Evolutionary conservation across 2,329 filamentous ascomycete species (phyloP).

Genomic region (Hypomyces rosellus): DNA sequence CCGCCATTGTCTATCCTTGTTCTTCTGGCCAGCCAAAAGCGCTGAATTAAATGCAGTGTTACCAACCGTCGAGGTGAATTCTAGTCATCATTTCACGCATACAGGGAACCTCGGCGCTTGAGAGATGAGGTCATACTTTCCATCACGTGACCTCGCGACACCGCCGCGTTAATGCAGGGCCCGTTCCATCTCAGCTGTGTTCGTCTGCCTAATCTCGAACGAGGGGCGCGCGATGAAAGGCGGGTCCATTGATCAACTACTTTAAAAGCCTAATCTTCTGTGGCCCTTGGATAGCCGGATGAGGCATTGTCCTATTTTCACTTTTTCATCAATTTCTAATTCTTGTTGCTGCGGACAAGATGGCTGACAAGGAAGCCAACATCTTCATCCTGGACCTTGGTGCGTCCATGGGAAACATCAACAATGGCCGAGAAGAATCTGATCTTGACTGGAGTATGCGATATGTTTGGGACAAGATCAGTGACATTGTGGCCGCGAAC

Average conservation of each 20-base stretch:
- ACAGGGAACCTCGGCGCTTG: not conserved
- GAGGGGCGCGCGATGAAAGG: conserved; percentile 16
- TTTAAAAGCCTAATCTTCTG: not conserved
- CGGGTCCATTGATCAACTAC: not conserved
- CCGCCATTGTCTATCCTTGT: conserved; percentile 34
- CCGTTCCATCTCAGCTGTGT: not conserved
- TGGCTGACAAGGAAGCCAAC: conserved; percentile 90
- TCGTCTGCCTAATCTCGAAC: conserved; percentile 18
- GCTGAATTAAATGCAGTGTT: not conserved
- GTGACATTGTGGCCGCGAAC: conserved; percentile 61
- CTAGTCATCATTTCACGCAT: not conserved
- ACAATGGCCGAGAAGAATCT: conserved; percentile 64
- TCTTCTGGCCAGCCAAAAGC: not conserved
- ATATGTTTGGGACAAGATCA: conserved; percentile 90
- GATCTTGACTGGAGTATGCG: conserved; percentile 86
- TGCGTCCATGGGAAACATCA: conserved; percentile 69
- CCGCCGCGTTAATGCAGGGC: conserved; percentile 19
- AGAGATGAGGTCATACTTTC: not conserved
- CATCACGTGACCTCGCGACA: conserved; percentile 27
- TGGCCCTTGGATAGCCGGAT: not conserved
- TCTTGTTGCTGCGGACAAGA: conserved; percentile 31
- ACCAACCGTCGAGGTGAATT: not conserved
- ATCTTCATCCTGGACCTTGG: conserved; percentile 90
- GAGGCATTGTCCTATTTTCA: not conserved
- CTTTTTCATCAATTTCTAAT: not conserved